These are phyloP conservation scores for Carallia pectinifolia DNA, from an alignment of 345 rosid genomes.

Conservation along the genomic window DNA sequence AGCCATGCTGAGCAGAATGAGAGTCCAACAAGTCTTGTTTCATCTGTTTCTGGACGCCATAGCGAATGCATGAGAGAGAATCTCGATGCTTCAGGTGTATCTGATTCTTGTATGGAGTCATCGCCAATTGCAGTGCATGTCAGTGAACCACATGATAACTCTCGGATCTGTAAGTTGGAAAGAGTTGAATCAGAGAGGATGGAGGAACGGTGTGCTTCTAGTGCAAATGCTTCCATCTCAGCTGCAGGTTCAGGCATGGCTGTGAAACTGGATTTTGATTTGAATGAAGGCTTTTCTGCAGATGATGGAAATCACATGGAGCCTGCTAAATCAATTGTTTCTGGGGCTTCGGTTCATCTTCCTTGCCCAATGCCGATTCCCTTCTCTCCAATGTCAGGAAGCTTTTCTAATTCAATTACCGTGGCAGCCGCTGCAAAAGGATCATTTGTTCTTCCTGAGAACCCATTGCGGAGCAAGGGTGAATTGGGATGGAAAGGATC, in stretches of 20 bases:
- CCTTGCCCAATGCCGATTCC: constrained; percentile 39
- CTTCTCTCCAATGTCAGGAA: constrained; percentile 45
- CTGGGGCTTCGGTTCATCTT: constrained; percentile 42
- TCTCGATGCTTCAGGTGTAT: constrained; percentile 1
- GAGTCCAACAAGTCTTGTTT: constrained; percentile 1
- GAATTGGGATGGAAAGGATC: constrained; percentile 96
- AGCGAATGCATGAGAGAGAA: constrained; percentile 33
- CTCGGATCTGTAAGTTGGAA: constrained; percentile 37
- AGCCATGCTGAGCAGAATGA: not conserved
- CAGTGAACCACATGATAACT: not conserved
- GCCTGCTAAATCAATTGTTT: constrained; percentile 33
- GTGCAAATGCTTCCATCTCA: constrained; percentile 25
- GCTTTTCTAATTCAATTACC: constrained; percentile 65
- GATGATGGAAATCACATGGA: constrained; percentile 59
- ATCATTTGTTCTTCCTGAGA: constrained; percentile 72
- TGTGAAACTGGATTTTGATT: constrained; percentile 70
- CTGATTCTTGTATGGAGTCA: not conserved
- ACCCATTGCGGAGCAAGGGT: constrained; percentile 60
- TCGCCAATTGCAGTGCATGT: not conserved
- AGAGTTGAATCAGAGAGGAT: constrained; percentile 40
- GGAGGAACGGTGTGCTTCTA: constrained; percentile 28
- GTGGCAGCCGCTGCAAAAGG: constrained; percentile 90
- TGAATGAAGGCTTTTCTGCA: constrained; percentile 70
- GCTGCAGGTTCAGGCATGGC: constrained; percentile 39
- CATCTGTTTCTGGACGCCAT: constrained; percentile 24